Evolutionary conservation across 257 asterid species (phyloP).

Genomic region (Nicotiana knightiana): DNA sequence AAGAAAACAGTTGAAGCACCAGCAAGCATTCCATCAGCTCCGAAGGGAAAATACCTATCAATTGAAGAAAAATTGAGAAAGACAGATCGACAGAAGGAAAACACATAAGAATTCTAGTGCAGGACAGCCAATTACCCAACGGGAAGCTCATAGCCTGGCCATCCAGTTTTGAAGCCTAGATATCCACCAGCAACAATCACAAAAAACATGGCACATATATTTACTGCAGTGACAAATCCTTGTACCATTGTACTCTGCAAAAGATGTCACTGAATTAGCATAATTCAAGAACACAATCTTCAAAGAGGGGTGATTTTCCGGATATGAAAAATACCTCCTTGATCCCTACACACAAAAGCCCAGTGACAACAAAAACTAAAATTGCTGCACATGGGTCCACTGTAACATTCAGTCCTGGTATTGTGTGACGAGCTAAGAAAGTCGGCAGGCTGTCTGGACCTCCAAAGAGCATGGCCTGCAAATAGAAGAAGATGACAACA

Average conservation of each 20-base stretch:
- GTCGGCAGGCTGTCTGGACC: conserved; percentile 74
- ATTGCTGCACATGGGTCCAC: conserved; percentile 94
- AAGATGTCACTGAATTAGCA: conserved; percentile 11
- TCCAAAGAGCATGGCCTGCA: conserved; percentile 88
- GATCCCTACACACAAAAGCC: conserved; percentile 81
- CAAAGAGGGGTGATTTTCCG: neutral
- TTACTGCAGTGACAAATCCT: conserved; percentile 79
- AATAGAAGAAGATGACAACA: neutral
- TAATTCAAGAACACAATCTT: neutral
- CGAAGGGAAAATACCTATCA: conserved; percentile 75
- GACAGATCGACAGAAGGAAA: neutral
- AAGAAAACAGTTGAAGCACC: conserved; percentile 98
- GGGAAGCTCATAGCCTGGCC: conserved; percentile 95
- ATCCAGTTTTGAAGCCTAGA: conserved; percentile 84
- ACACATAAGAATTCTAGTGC: neutral
- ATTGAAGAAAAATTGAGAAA: conserved; percentile 3
- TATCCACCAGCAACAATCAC: conserved; percentile 94
- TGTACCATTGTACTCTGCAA: conserved; percentile 84
- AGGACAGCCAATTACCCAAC: conserved; percentile 47
- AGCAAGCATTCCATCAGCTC: conserved; percentile 97
- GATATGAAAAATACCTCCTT: conserved; percentile 55
- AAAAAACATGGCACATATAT: conserved; percentile 85
- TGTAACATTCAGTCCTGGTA: conserved; percentile 67
- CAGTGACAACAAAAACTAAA: conserved; percentile 73
- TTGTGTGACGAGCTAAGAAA: conserved; percentile 76